Evolutionary conservation across 495 filamentous ascomycete species (phyloP), one percentile per base, ranked within the genome.

Genomic region (Penicillium paradoxum): DNA sequence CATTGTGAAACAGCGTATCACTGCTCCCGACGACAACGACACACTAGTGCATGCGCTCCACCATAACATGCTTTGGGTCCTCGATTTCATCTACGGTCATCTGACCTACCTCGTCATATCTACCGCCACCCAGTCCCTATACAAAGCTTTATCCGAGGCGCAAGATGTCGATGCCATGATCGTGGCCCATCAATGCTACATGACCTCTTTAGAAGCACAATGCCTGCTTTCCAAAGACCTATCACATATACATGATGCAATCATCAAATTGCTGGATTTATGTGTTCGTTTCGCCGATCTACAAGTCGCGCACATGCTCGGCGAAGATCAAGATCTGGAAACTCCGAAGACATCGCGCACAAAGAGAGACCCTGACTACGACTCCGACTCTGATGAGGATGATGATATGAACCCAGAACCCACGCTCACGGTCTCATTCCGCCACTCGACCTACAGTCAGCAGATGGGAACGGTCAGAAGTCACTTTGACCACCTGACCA

Each of bases 111-210:
- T 87, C 13, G 88, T 92, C 4, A 72, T 96, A 5, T 78, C 73
- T 4, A 81, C 81, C 0, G 73, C 80, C 36, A 79, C 74, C 0
- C 57, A 64, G 17, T 65, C 70, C 13, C 73, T 97, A 64, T 67
- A 69, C 11, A 66, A 60, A 13, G 64, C 73, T 2, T 73, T 97
- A 33, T 61, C 64, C 15, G 70, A 67, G 19, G 81, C 90, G 0
- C 76, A 80, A 25, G 91, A 95, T 58, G 81, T 97, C 4, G 89
- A 96, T 59, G 79, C 78, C 6, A 95, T 97, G 88, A 80, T 90
- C 14, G 65, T 69, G 15, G 80, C 84, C 0, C 91, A 96, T 63
- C 65, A 76, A 8, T 57, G 60, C 1, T 95, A 85, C 58, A 73
- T 88, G 38, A 71, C 72, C 29, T 74, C 76, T 8, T 62, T 91